Base-by-base conservation (phyloP, 176 grass and related monocot species). In the Tuctoria greenei region DNA sequence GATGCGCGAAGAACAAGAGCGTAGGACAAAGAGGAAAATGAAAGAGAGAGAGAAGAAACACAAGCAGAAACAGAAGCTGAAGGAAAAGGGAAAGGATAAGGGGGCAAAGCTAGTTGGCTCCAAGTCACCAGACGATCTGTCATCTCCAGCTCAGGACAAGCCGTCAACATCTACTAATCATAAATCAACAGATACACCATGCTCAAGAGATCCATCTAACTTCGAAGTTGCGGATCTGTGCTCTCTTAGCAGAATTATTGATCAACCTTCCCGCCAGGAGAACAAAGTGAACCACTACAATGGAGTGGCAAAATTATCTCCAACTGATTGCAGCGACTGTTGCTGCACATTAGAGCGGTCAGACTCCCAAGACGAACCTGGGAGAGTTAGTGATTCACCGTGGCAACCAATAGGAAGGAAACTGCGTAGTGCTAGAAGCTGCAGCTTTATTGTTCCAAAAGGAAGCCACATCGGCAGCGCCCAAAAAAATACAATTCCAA, bases 11-110 rank as follows among this genome's bases (percentile, higher is more conserved):
- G 91, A 98, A 87, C 84, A 88, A 76, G 91, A 94, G 56, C 89
- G 95, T 10, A 90, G 86, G 66, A 88, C 86, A 76, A 94, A 90
- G 66, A 93, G 85, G 72, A 87, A 76, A 72, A 84, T 73, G 71
- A 98, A 88, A 88, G 95, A 98, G 61, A 85, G 82, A 73, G 89
- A 98, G 84, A 98, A 94, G 79, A 98, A 98, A 77, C 82, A 82
- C 63, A 89, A 87, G 52, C 91, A 89, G 81, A 98, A 94, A 90
- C 91, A 94, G 62, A 98, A 89, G 69, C 69, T 92, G 44, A 94
- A 94, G 84, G 91, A 84, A 73, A 98, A 98, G 86, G 92, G 88
- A 16, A 94, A 94, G 82, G 91, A 84, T 69, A 98, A 98, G 86
- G 92, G 88, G 20, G 75, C 73, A 73, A 86, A 64, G 6, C 21